Evolutionary conservation across 257 asterid species (phyloP).

Genomic region (Solanum pennellii): DNA sequence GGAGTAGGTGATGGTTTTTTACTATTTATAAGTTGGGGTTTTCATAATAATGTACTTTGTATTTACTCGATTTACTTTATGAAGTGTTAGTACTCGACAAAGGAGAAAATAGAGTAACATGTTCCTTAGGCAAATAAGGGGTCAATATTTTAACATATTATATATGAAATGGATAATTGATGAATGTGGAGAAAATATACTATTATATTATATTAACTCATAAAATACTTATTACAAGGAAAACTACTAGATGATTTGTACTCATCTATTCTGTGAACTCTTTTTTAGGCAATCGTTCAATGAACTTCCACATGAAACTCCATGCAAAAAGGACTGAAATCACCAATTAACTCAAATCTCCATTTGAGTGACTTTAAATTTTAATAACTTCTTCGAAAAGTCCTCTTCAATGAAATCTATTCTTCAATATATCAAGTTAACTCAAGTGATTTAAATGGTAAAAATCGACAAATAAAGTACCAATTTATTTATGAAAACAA

Average conservation of each 20-base stretch:
- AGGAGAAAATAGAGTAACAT: no score
- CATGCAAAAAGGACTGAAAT: no score
- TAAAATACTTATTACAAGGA: no score
- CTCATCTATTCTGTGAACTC: not conserved
- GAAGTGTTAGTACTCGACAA: no score
- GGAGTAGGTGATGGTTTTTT: not conserved
- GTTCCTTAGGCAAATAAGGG: no score
- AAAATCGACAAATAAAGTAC: not conserved
- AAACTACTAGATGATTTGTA: not conserved
- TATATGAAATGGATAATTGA: not conserved
- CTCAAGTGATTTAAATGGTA: no score
- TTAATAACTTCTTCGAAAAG: not conserved
- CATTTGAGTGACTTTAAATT: not conserved
- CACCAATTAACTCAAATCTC: not conserved
- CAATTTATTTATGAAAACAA: not conserved
- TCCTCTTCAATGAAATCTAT: no score
- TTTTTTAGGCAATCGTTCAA: not conserved
- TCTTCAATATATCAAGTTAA: no score
- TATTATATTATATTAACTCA: not conserved
- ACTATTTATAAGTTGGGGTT: not conserved
- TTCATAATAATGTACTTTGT: not conserved
- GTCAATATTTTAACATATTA: no score
- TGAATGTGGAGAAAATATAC: no score
- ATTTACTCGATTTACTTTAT: no score
- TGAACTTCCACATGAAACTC: not conserved